A percentile compares a stretch with the other conserved stretches of the same genome.
phyloP scores from a whole-genome alignment of 106 monocot species.

The Vanilla planifolia region DNA sequence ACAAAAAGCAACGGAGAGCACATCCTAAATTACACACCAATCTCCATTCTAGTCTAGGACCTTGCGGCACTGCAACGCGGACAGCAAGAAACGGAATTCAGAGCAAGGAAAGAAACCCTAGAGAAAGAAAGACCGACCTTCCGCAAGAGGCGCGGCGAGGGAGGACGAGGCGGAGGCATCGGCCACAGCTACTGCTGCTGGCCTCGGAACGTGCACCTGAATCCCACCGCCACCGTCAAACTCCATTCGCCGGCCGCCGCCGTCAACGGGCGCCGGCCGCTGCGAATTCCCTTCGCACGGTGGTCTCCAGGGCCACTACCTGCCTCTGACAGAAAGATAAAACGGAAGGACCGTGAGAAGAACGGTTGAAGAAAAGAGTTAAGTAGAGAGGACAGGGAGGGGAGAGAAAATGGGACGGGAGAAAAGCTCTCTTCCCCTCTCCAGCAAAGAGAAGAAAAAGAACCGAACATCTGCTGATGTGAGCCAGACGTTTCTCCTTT shows the following conservation, averaged over 20 bases:
- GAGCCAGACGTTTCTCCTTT: conserved; percentile 7
- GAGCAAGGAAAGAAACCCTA: conserved; percentile 4
- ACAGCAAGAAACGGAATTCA: background rate
- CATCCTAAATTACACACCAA: too few species aligned
- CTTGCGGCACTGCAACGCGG: conserved; percentile 1
- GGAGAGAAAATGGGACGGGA: conserved; percentile 1
- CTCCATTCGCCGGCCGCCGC: conserved; percentile 11
- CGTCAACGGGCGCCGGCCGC: conserved; percentile 2
- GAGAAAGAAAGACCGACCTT: conserved; percentile 8
- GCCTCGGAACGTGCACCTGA: conserved; percentile 1
- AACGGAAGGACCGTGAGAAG: background rate
- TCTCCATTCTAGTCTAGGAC: too few species aligned
- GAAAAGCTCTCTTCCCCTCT: conserved; percentile 14
- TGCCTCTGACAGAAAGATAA: background rate
- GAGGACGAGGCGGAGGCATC: conserved; percentile 15
- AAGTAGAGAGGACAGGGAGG: background rate
- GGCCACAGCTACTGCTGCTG: background rate
- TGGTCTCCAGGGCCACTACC: background rate
- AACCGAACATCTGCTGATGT: conserved; percentile 1
- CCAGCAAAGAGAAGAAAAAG: conserved; percentile 4
- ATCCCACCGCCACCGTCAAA: conserved; percentile 5
- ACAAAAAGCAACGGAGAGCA: too few species aligned
- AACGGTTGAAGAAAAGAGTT: background rate
- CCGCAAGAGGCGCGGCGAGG: conserved; percentile 6
- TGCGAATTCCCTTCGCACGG: background rate